Evolutionary conservation across 768 basidiomycete species (phyloP).

Genomic region (Tylopilus intermedius): DNA sequence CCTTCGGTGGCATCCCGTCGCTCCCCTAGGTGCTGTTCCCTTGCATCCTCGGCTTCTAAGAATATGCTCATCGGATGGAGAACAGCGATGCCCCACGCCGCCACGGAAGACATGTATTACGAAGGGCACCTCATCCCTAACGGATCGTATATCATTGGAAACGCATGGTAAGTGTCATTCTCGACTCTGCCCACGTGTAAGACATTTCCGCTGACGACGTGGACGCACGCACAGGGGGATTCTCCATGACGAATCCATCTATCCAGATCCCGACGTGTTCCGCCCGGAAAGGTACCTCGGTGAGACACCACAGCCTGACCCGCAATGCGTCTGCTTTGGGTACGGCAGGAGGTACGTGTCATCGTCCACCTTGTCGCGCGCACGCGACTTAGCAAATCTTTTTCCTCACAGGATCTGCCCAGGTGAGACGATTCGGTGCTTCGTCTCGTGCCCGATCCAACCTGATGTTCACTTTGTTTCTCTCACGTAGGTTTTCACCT

Average conservation of each 20-base stretch:
- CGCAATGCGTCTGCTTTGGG: conserved; percentile 19
- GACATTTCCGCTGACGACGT: not conserved
- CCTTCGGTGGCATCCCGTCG: conserved; percentile 20
- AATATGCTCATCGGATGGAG: not conserved
- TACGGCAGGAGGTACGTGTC: conserved; percentile 27
- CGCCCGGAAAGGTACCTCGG: conserved; percentile 34
- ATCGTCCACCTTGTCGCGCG: not conserved
- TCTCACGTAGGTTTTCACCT: conserved; percentile 23
- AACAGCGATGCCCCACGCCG: conserved; percentile 15
- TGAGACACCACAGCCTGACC: conserved; percentile 15
- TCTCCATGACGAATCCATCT: conserved; percentile 42
- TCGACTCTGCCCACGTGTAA: no score
- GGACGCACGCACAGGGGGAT: conserved; percentile 40
- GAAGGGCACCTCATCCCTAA: conserved; percentile 20
- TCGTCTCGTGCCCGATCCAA: not conserved
- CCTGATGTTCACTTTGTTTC: not conserved
- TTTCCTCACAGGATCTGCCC: conserved; percentile 16
- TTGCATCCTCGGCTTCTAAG: conserved; percentile 15
- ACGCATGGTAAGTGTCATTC: conserved; percentile 18
- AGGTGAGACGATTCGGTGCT: conserved; percentile 4
- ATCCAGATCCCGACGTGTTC: conserved; percentile 31
- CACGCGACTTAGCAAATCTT: not conserved
- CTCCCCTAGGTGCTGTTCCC: conserved; percentile 11
- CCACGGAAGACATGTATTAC: conserved; percentile 19
- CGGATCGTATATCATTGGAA: conserved; percentile 22